Evolutionary conservation across 495 filamentous ascomycete species (phyloP), one percentile per base, ranked within the genome.

Genomic region (Lasiosphaeria ovina): DNA sequence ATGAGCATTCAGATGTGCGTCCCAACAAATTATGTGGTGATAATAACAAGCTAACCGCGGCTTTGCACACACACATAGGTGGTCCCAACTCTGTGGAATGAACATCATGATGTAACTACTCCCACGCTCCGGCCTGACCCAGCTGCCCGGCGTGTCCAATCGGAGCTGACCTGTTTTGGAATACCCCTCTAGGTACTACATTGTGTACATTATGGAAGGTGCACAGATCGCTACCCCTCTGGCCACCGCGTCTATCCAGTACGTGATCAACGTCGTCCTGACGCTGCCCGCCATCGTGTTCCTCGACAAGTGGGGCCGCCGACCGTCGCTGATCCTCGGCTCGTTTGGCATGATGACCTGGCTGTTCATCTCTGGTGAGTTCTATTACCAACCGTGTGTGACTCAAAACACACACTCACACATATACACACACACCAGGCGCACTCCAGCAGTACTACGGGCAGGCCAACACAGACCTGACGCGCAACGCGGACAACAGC

Each of bases 241-340:
- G 9, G 77, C 89, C 34, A 87, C 87, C 3, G 83, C 89, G 3
- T 87, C 86, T 0, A 87, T 93, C 54, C 89, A 91, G 63, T 93
- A 92, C 69, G 83, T 91, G 54, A 85, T 93, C 71, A 90, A 90
- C 71, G 86, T 90, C 3, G 75, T 77, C 24, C 69, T 91, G 49
- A 73, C 70, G 0, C 63, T 91, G 5, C 89, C 88, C 0, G 89
- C 88, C 47, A 77, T 92, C 48, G 82, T 87, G 64, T 89, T 85
- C 11, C 88, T 93, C 62, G 89, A 93, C 67, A 89, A 84, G 17
- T 88, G 89, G 66, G 89, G 89, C 31, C 87, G 89, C 2, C 83
- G 90, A 8, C 89, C 89, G 55, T 81, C 91, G 3, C 77, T 93
- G 2, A 83, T 93, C 11, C 75, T 82, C 3, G 92, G 90, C 8